Percentiles rank a stretch among this genome's conserved stretches.
These are phyloP conservation scores for Starmerella khaoyaiensis DNA, from an alignment of 805 yeast genomes.

Conservation along the genomic window DNA sequence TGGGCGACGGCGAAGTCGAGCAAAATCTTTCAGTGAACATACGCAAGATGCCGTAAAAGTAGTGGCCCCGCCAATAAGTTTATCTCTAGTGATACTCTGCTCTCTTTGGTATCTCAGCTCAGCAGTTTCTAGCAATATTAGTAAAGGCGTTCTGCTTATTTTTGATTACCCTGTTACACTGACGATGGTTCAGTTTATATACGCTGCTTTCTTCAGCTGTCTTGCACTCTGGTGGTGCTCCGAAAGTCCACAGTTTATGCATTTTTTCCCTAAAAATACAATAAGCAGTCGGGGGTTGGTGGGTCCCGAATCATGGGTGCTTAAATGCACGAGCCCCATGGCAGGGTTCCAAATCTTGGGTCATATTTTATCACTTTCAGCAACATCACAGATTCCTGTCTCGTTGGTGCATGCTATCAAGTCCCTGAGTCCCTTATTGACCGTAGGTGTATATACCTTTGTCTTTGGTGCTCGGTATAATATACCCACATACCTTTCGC, in stretches of 20 bases:
- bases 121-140: conserved; percentile 67
- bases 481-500: conserved; percentile 57
- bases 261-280: conserved; percentile 29
- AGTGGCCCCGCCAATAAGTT: conserved; percentile 33
- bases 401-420: conserved; percentile 89
- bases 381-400: conserved; percentile 88
- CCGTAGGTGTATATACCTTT: conserved; percentile 65
- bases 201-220: conserved; percentile 48
- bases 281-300: conserved; percentile 20
- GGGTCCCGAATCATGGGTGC: conserved; percentile 23
- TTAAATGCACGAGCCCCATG: conserved; percentile 63
- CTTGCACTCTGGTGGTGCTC: conserved; percentile 33
- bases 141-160: conserved; percentile 57
- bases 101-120: conserved; percentile 67
- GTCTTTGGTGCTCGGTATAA: conserved; percentile 48
- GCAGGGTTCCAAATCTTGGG: conserved; percentile 88
- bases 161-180: conserved; percentile 77
- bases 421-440: conserved; percentile 78
- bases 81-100: conserved; percentile 46
- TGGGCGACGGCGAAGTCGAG: conserved; percentile 16
- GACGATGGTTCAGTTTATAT: conserved; percentile 72
- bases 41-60: conserved; percentile 29
- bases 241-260: conserved; percentile 23
- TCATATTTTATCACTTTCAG: conserved; percentile 79
- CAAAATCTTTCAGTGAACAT: conserved; percentile 20